Evolutionary conservation across 1,139 yeast species (phyloP).

Genomic region (Geotrichum aggregatum): DNA sequence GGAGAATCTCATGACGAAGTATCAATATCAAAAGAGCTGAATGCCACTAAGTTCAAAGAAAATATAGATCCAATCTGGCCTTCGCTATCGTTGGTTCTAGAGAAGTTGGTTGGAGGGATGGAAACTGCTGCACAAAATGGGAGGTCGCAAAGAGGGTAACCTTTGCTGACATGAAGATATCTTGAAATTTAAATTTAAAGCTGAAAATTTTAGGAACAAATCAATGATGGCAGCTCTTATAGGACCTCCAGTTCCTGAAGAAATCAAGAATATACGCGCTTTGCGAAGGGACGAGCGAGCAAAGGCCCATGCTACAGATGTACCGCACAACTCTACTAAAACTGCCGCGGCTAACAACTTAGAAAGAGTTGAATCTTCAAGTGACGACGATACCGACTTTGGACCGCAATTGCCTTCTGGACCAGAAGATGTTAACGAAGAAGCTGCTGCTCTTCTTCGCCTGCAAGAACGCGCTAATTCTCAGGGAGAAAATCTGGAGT

Average conservation of each 20-base stretch:
- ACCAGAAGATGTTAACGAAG: conserved; percentile 10
- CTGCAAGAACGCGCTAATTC: conserved; percentile 8
- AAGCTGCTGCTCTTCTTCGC: conserved; percentile 17
- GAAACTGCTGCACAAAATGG: background rate
- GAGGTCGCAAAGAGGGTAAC: conserved; percentile 1
- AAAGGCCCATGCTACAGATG: background rate
- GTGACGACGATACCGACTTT: conserved; percentile 15
- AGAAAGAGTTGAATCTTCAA: conserved; percentile 2
- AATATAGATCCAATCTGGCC: conserved; percentile 12
- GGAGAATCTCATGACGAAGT: conserved; percentile 13
- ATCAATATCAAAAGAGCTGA: background rate
- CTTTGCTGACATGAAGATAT: background rate
- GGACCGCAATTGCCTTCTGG: conserved; percentile 20
- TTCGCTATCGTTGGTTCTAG: background rate
- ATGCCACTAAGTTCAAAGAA: background rate
- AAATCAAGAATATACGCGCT: conserved; percentile 14
- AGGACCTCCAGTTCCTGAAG: conserved; percentile 19
- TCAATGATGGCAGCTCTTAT: background rate
- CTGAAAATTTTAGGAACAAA: too few species aligned
- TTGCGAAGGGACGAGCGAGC: background rate
- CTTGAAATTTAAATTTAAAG: too few species aligned
- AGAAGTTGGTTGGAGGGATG: conserved; percentile 5
- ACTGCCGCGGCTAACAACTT: too few species aligned
- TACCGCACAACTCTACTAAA: background rate
- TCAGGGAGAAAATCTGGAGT: background rate